phyloP scores from a whole-genome alignment of 768 basidiomycete species.

The Dentipellis fragilis region DNA sequence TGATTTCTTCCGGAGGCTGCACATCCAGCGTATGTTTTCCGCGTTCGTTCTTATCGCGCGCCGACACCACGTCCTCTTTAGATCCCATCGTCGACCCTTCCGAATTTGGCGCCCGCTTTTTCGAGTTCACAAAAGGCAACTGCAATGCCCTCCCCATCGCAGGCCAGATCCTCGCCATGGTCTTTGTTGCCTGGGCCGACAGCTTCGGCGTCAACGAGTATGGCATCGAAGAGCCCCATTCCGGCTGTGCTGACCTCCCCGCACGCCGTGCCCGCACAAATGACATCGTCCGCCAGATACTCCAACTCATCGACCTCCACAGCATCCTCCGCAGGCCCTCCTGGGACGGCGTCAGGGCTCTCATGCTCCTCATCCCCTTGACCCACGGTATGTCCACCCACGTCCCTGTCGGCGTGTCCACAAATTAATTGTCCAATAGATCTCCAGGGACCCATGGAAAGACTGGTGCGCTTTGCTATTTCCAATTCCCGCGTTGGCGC shows the following conservation, averaged over 20 bases:
- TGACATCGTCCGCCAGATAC: conserved; percentile 64
- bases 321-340: conserved; percentile 72
- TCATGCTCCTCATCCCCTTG: conserved; percentile 74
- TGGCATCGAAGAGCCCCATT: conserved; percentile 42
- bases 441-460: conserved; percentile 33
- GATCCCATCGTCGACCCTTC: conserved; percentile 78
- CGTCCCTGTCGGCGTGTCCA: not conserved
- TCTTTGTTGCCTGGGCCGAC: conserved; percentile 81
- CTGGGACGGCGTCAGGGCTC: conserved; percentile 77
- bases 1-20: conserved; percentile 77
- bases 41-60: not conserved
- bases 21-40: conserved; percentile 57
- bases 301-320: conserved; percentile 72
- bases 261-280: conserved; percentile 48
- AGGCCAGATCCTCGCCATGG: conserved; percentile 67
- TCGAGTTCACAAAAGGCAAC: conserved; percentile 50
- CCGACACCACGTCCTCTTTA: conserved; percentile 21
- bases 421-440: conserved; percentile 21
- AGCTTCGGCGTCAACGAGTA: conserved; percentile 82
- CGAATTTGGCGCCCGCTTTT: conserved; percentile 70
- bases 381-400: conserved; percentile 55
- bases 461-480: conserved; percentile 23
- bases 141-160: conserved; percentile 55
- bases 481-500: not conserved
- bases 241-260: conserved; percentile 25